phyloP scores from a whole-genome alignment of 495 filamentous ascomycete genomes.

The Oleoguttula mirabilis region DNA sequence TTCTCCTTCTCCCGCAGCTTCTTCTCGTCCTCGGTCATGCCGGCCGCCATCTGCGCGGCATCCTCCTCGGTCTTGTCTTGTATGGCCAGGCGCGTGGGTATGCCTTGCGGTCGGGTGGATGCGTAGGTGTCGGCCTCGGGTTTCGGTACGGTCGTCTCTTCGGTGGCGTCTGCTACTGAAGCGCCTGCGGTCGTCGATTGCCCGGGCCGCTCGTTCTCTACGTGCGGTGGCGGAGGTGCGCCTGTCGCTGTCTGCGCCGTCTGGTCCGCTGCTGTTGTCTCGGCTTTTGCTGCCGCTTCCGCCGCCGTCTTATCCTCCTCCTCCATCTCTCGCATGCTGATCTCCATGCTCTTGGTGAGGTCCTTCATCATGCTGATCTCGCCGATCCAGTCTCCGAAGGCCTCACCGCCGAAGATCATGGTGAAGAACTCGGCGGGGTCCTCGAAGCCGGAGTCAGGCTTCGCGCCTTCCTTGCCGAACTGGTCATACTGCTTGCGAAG shows the following conservation, averaged over 20 bases:
- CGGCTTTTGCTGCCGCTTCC: conserved; percentile 18
- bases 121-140: conserved; percentile 3
- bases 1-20: conserved; percentile 71
- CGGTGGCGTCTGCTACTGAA: not conserved
- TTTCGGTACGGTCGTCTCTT: conserved; percentile 4
- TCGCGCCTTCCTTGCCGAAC: conserved; percentile 83
- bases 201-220: not conserved
- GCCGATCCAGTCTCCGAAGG: conserved; percentile 57
- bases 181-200: not conserved
- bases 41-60: conserved; percentile 52
- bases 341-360: conserved; percentile 36
- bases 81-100: conserved; percentile 68
- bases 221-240: conserved; percentile 6
- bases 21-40: conserved; percentile 64
- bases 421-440: conserved; percentile 97
- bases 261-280: conserved; percentile 31
- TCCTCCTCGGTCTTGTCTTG: conserved; percentile 87
- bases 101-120: conserved; percentile 37
- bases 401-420: conserved; percentile 95
- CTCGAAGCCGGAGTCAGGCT: conserved; percentile 80
- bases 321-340: conserved; percentile 30
- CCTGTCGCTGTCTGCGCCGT: conserved; percentile 5
- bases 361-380: conserved; percentile 37
- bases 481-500: conserved; percentile 90
- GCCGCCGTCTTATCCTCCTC: conserved; percentile 25